These are phyloP conservation scores for Gossypium trilobum DNA, from an alignment of 441 rosid genomes.

Conservation along the genomic window DNA sequence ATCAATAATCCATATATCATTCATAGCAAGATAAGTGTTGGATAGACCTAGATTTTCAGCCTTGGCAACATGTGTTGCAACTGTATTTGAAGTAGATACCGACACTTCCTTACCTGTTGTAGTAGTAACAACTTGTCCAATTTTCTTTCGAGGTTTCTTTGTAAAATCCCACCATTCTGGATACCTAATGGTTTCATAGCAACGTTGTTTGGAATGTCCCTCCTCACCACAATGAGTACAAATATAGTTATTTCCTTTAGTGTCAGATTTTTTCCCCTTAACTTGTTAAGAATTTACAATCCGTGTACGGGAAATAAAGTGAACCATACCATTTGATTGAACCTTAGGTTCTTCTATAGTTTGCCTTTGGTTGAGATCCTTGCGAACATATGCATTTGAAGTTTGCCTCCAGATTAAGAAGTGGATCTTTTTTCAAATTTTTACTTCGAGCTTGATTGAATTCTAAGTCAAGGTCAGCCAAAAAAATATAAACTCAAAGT, in stretches of 20 bases:
- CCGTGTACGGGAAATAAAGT: neutral
- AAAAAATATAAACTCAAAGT: neutral
- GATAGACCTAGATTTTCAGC: neutral
- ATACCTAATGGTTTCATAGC: neutral
- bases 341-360: neutral
- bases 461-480: neutral
- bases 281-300: neutral
- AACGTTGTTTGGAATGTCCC: neutral
- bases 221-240: neutral
- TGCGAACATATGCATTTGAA: neutral
- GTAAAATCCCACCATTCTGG: neutral
- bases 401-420: neutral
- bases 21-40: neutral
- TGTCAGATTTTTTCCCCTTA: neutral
- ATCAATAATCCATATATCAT: neutral
- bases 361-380: neutral
- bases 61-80: neutral
- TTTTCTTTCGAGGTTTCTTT: neutral
- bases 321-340: neutral
- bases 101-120: neutral
- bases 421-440: neutral
- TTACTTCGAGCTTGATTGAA: neutral
- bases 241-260: neutral
- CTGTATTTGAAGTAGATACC: neutral
- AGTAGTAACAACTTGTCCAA: neutral